A percentile compares a stretch with the other conserved stretches of the same genome.
These are phyloP conservation scores for Tillandsia leiboldiana DNA, from an alignment of 176 grass and related monocot genomes.

Conservation along the genomic window DNA sequence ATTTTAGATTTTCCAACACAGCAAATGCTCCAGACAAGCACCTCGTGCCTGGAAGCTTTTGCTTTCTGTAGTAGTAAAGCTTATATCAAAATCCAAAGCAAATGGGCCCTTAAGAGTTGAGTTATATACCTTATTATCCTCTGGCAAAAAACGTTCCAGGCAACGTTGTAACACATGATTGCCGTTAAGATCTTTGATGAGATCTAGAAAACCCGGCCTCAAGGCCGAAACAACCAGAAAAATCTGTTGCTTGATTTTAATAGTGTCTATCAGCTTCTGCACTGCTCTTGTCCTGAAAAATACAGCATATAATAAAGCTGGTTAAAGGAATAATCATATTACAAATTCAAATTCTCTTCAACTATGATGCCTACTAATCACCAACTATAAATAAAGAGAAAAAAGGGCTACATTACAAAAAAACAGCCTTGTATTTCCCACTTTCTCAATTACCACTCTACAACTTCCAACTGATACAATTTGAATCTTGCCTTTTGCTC, in stretches of 20 bases:
- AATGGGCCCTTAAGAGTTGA: neutral
- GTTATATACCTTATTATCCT: conserved; percentile 72
- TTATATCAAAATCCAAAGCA: no score
- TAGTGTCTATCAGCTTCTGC: conserved; percentile 85
- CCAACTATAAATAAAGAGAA: neutral
- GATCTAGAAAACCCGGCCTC: conserved; percentile 41
- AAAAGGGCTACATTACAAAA: neutral
- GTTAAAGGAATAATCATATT: neutral
- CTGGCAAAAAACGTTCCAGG: conserved; percentile 46
- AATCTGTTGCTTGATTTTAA: conserved; percentile 42
- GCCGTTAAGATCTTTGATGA: conserved; percentile 84
- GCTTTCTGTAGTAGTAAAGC: no score
- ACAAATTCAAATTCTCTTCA: neutral
- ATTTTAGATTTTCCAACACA: no score
- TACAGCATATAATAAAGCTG: neutral
- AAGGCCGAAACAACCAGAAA: conserved; percentile 45
- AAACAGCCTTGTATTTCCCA: no score
- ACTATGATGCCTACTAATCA: neutral
- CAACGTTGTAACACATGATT: conserved; percentile 86
- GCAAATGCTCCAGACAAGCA: no score
- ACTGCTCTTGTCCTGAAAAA: conserved; percentile 80
- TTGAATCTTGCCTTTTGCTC: no score
- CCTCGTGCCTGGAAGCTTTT: no score
- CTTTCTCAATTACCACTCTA: no score
- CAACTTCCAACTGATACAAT: no score